phyloP scores from a whole-genome alignment of 2,329 filamentous ascomycete species.

The Zasmidium angulare region DNA sequence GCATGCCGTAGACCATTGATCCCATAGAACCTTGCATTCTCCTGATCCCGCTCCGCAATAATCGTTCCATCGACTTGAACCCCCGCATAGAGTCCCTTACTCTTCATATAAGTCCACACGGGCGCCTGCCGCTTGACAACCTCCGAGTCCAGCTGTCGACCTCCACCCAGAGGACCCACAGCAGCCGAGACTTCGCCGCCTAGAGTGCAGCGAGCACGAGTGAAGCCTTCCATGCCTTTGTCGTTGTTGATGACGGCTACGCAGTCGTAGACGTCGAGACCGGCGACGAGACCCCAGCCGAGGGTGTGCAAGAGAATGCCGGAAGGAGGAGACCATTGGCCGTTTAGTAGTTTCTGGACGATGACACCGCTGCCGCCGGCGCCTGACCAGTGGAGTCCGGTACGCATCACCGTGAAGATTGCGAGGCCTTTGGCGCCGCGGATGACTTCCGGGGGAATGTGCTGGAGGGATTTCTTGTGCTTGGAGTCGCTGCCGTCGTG shows the following conservation, averaged over 20 bases:
- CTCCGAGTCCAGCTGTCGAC: slow-evolving; percentile 69
- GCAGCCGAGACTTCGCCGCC: slow-evolving; percentile 76
- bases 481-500: slow-evolving; percentile 39
- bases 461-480: slow-evolving; percentile 66
- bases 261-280: slow-evolving; percentile 92
- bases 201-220: slow-evolving; percentile 71
- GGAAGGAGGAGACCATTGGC: slow-evolving; percentile 85
- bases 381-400: slow-evolving; percentile 84
- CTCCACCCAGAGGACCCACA: slow-evolving; percentile 73
- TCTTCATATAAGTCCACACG: slow-evolving; percentile 84
- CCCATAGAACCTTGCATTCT: slow-evolving; percentile 82
- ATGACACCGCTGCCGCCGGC: slow-evolving; percentile 86
- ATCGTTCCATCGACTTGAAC: slow-evolving; percentile 83
- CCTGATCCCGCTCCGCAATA: slow-evolving; percentile 76
- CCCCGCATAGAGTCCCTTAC: slow-evolving; percentile 79
- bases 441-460: slow-evolving; percentile 79
- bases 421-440: slow-evolving; percentile 84
- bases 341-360: slow-evolving; percentile 77
- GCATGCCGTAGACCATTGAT: slow-evolving; percentile 56
- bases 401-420: slow-evolving; percentile 92
- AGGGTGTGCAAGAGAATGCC: slow-evolving; percentile 86
- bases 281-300: slow-evolving; percentile 80
- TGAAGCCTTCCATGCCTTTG: slow-evolving; percentile 79
- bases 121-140: slow-evolving; percentile 66
- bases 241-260: slow-evolving; percentile 88